Conservation (phyloP, 2,329 filamentous ascomycete genomes). For the Nigrospora osmanthi region DNA sequence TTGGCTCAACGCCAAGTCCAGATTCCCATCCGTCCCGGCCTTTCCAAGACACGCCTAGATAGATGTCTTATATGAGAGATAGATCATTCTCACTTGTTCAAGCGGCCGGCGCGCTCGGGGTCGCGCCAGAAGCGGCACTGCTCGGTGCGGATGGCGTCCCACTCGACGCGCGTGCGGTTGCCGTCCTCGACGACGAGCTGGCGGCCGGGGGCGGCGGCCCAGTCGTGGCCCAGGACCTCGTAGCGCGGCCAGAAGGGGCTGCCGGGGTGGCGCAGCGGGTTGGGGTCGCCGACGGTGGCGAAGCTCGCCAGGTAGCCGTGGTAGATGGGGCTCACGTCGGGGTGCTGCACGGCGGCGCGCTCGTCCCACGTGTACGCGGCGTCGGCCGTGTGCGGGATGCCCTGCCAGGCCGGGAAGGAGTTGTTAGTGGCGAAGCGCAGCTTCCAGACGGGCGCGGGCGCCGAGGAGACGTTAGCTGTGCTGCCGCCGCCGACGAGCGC, state of each 20-base stretch:
- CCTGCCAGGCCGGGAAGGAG: conserved; percentile 22
- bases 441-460: conserved; percentile 25
- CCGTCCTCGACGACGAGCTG: conserved; percentile 24
- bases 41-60: too few relatives aligned
- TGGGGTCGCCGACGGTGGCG: conserved; percentile 25
- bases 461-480: too few relatives aligned
- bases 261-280: conserved; percentile 10
- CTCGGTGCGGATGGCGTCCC: conserved; percentile 22
- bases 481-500: conserved; percentile 13
- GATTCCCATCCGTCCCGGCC: too few relatives aligned
- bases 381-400: conserved; percentile 29
- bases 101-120: conserved; percentile 19
- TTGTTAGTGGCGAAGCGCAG: conserved; percentile 29
- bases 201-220: conserved; percentile 13
- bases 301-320: conserved; percentile 30
- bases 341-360: conserved; percentile 20
- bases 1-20: too few relatives aligned
- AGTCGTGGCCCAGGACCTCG: conserved; percentile 11
- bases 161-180: conserved; percentile 19
- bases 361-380: conserved; percentile 28
- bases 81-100: too few relatives aligned
- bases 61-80: too few relatives aligned
- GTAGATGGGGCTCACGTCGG: conserved; percentile 25
- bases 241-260: conserved; percentile 19
- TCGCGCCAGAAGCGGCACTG: conserved; percentile 27